Evolutionary conservation across 139 green algal genomes (phyloP).

Genomic region (Picochlorum sp.): DNA sequence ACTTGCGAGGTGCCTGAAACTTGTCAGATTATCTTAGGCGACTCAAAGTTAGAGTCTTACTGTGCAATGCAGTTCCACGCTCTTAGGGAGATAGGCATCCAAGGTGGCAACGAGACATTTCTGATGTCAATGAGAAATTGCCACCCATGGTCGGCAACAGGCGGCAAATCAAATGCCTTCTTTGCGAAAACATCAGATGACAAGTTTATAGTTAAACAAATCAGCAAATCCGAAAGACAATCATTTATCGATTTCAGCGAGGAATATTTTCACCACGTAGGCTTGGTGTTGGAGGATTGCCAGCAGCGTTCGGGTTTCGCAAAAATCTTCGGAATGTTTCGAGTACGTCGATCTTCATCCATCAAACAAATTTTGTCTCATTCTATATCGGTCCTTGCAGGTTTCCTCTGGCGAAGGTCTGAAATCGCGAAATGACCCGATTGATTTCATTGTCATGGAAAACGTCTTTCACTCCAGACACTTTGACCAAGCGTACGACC

Average conservation of each 20-base stretch:
- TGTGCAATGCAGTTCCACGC: slow-evolving; percentile 82
- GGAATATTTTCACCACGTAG: slow-evolving; percentile 82
- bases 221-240: slow-evolving; percentile 46
- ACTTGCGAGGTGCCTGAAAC: not conserved
- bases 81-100: slow-evolving; percentile 52
- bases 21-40: not conserved
- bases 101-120: slow-evolving; percentile 67
- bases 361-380: not conserved
- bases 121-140: slow-evolving; percentile 72
- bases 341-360: slow-evolving; percentile 31
- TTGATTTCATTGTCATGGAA: slow-evolving; percentile 91
- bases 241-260: slow-evolving; percentile 81
- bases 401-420: not conserved
- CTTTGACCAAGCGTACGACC: slow-evolving; percentile 79
- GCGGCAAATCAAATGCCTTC: slow-evolving; percentile 84
- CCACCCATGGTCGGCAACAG: slow-evolving; percentile 56
- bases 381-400: not conserved
- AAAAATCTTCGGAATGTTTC: slow-evolving; percentile 89
- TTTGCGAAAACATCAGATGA: slow-evolving; percentile 89
- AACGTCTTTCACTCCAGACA: slow-evolving; percentile 84
- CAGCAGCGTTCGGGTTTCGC: slow-evolving; percentile 63
- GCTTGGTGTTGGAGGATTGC: slow-evolving; percentile 16
- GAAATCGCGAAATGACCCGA: slow-evolving; percentile 3
- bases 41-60: slow-evolving; percentile 55
- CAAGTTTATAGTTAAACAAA: slow-evolving; percentile 68